Percentiles rank a stretch among this genome's conserved stretches.
phyloP scores from a whole-genome alignment of 2,329 filamentous ascomycete genomes.

The Penicillium vulpinum region DNA sequence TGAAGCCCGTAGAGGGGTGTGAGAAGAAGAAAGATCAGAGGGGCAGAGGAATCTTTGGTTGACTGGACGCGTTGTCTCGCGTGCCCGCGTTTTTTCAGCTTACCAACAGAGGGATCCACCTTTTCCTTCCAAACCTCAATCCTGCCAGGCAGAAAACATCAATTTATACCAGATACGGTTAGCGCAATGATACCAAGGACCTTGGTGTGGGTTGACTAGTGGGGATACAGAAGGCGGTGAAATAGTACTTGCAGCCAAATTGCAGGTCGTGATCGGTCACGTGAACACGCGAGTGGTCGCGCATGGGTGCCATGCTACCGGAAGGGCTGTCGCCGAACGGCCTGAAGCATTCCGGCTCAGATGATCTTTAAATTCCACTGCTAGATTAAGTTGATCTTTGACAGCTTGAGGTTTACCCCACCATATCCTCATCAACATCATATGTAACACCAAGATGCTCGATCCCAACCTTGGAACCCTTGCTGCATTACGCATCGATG shows the following conservation, averaged over 20 bases:
- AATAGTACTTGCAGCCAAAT: slow-evolving; percentile 4
- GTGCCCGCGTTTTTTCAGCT: slow-evolving; percentile 22
- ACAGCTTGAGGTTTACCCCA: background rate
- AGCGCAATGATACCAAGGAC: background rate
- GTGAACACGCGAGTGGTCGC: slow-evolving; percentile 19
- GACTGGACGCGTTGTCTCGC: slow-evolving; percentile 13
- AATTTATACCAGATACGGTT: background rate
- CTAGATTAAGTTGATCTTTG: background rate
- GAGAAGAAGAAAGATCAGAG: slow-evolving; percentile 29
- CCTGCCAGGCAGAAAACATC: slow-evolving; percentile 3
- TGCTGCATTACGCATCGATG: slow-evolving; percentile 1
- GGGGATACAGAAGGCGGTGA: slow-evolving; percentile 13
- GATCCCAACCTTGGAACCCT: background rate
- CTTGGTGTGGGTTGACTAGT: slow-evolving; percentile 1
- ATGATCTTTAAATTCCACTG: slow-evolving; percentile 4
- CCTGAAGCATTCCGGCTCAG: slow-evolving; percentile 22
- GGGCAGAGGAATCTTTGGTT: slow-evolving; percentile 18
- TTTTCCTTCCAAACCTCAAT: background rate
- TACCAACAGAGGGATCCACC: slow-evolving; percentile 7
- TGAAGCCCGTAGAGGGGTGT: slow-evolving; percentile 19
- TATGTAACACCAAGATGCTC: background rate
- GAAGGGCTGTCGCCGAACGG: slow-evolving; percentile 6
- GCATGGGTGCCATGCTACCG: slow-evolving; percentile 5
- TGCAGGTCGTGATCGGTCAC: slow-evolving; percentile 21
- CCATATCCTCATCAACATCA: background rate